A percentile compares a stretch with the other conserved stretches of the same genome.
These are phyloP conservation scores for Cryphonectria radicalis DNA, from an alignment of 2,329 filamentous ascomycete species.

Conservation along the genomic window DNA sequence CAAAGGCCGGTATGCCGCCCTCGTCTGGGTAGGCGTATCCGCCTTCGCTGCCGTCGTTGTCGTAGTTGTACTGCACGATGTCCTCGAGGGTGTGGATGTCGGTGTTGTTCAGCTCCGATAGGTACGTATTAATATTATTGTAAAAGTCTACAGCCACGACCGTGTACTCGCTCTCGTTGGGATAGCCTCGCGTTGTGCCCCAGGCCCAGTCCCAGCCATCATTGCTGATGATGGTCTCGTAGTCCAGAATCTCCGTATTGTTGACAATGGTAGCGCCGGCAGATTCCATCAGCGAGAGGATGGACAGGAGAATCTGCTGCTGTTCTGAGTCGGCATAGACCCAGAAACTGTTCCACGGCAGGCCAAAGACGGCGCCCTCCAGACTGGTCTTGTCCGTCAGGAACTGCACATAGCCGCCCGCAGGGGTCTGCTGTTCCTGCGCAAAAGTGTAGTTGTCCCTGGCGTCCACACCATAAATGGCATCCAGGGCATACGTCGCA, in stretches of 20 bases:
- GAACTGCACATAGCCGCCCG: constrained; percentile 60
- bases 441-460: constrained; percentile 69
- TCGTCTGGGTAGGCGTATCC: constrained; percentile 57
- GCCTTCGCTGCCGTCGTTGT: constrained; percentile 69
- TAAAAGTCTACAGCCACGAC: constrained; percentile 74
- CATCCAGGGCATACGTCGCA: constrained; percentile 67
- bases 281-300: constrained; percentile 57
- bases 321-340: constrained; percentile 60
- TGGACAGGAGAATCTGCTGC: constrained; percentile 53
- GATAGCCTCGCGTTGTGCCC: constrained; percentile 61
- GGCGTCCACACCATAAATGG: constrained; percentile 67
- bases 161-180: constrained; percentile 77
- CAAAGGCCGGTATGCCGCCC: constrained; percentile 61
- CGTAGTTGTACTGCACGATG: constrained; percentile 66
- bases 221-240: constrained; percentile 64
- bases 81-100: constrained; percentile 63
- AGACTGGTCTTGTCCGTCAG: constrained; percentile 59
- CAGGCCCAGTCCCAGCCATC: constrained; percentile 78
- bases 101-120: constrained; percentile 66
- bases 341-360: constrained; percentile 77
- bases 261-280: constrained; percentile 73
- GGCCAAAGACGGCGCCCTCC: constrained; percentile 66
- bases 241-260: constrained; percentile 68
- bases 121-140: constrained; percentile 63
- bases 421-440: constrained; percentile 58